phyloP scores from a whole-genome alignment of 805 yeast species.

The Lachancea nothofagi region DNA sequence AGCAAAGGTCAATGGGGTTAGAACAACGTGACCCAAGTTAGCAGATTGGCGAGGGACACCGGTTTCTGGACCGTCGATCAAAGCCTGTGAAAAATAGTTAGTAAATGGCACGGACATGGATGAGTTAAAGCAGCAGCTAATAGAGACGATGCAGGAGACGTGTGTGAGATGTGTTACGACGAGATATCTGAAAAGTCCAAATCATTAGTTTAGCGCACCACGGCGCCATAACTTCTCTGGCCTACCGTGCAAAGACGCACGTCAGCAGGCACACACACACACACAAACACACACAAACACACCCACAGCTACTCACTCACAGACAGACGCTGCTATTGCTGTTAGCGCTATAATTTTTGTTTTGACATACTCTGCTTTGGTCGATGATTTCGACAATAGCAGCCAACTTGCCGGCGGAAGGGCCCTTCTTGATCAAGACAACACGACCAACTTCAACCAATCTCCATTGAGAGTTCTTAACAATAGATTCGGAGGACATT shows the following conservation, averaged over 20 bases:
- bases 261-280: too few species aligned
- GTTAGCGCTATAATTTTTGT: neutral
- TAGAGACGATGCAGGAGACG: too few species aligned
- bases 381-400: constrained; percentile 97
- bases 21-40: constrained; percentile 78
- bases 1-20: constrained; percentile 86
- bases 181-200: too few species aligned
- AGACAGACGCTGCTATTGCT: neutral
- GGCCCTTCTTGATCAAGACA: constrained; percentile 82
- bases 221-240: too few species aligned
- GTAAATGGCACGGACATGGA: constrained; percentile 15
- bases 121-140: neutral
- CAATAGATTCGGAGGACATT: constrained; percentile 69
- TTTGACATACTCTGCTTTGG: constrained; percentile 88
- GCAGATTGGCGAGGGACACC: constrained; percentile 90
- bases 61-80: constrained; percentile 91
- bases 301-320: too few species aligned
- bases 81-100: constrained; percentile 49
- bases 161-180: too few species aligned
- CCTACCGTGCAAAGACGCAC: too few species aligned
- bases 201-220: too few species aligned
- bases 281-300: too few species aligned
- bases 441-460: constrained; percentile 99
- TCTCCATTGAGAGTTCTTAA: constrained; percentile 98
- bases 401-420: constrained; percentile 76